These are phyloP conservation scores for Fusarium sp. DNA, from an alignment of 2,329 filamentous ascomycete species.

Conservation along the genomic window DNA sequence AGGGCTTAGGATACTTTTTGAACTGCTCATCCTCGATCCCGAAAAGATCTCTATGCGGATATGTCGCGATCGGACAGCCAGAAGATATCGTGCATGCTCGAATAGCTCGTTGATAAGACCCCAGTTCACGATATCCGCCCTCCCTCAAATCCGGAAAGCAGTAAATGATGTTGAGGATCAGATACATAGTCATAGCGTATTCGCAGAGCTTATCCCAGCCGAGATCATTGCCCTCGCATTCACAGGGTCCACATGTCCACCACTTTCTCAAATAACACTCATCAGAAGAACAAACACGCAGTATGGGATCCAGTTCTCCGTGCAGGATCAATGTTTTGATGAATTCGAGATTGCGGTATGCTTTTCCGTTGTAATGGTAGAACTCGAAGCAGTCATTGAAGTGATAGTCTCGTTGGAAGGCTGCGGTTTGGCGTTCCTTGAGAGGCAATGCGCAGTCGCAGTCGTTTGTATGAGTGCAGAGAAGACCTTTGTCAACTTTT, in stretches of 20 bases:
- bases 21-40: slow-evolving; percentile 3
- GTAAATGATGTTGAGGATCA: slow-evolving; percentile 5
- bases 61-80: neutral
- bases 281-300: neutral
- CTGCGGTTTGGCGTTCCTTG: slow-evolving; percentile 11
- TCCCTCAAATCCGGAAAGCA: neutral
- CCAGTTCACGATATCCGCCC: neutral
- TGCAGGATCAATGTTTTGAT: slow-evolving; percentile 4
- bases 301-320: slow-evolving; percentile 12
- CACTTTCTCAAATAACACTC: neutral
- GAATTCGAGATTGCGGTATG: slow-evolving; percentile 7
- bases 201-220: slow-evolving; percentile 2
- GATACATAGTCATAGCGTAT: neutral
- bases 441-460: slow-evolving; percentile 1
- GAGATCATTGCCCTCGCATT: neutral
- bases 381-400: neutral
- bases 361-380: neutral
- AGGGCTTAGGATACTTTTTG: accelerated
- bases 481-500: neutral
- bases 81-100: neutral
- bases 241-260: neutral
- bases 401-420: neutral
- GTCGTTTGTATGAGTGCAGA: neutral
- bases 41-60: slow-evolving; percentile 8
- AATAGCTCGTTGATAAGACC: neutral